Evolutionary conservation across 2,329 filamentous ascomycete species (phyloP), one percentile per base, ranked within the genome.

Genomic region (Fusarium tanahbumbuense): DNA sequence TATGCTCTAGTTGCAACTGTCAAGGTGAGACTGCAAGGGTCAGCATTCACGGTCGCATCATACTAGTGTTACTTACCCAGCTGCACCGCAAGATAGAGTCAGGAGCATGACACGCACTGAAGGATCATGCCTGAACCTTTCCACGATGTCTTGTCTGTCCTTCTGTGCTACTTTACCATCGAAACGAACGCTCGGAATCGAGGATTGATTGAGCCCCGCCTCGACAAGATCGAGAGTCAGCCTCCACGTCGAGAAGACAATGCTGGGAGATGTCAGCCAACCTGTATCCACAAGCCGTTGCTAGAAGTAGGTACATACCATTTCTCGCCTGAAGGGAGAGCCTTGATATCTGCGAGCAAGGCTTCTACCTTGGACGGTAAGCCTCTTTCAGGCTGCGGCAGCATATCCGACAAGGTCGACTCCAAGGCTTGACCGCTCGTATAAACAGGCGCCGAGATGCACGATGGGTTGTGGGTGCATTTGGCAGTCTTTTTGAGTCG

Each of bases 181-280:
- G 48, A 85, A 84, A 0, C 85, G 80, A 15, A 83, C 72, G 53
- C 70, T 77, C 2, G 34, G 44, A 7, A 87, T 80, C 0, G 52
- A 59, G 0, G 76, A 72, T 18, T 80, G 60, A 0, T 76, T 64
- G 1, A 88, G 73, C 0, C 80, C 82, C 2, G 61, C 66, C 52
- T 84, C 77, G 0, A 87, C 76, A 2, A 86, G 58, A 44, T 86
- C 81, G 2, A 88, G 82, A 0, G 82, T 86, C 13, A 81, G 70
- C 18, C 82, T 80, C 85, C 85, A 87, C 0, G 77, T 82, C 0
- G 85, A 86, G 59, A 88, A 88, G 0, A 87, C 80, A 18, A 87
- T 78, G 50, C 85, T 87, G 23, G 2, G 3, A 0, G 12, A 2
- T 9, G 28, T 68, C 37, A 65, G 27, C 27, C 11, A 13, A 1